These are phyloP conservation scores for Ganoderma sinense DNA, from an alignment of 1,284 basidiomycete genomes.

Conservation along the genomic window DNA sequence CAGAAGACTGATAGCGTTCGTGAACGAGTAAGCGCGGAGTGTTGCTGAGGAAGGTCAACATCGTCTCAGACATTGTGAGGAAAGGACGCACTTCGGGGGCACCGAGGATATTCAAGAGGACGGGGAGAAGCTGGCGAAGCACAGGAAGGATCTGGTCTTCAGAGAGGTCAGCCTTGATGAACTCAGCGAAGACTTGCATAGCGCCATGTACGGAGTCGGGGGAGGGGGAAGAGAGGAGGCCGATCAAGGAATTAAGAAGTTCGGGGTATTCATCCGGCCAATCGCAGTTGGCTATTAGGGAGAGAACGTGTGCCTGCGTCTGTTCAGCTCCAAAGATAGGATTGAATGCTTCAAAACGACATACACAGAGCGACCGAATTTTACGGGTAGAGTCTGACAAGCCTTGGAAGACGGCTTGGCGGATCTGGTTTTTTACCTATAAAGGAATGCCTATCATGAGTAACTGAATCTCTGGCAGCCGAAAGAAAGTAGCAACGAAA, in stretches of 20 bases:
- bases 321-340: not conserved
- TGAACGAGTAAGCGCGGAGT: slow-evolving; percentile 82
- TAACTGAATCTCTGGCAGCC: not conserved
- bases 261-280: slow-evolving; percentile 96
- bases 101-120: slow-evolving; percentile 85
- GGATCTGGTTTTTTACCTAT: slow-evolving; percentile 82
- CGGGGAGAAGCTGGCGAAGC: slow-evolving; percentile 84
- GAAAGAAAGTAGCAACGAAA: not conserved
- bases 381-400: slow-evolving; percentile 87
- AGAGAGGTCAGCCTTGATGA: slow-evolving; percentile 88
- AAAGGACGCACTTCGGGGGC: slow-evolving; percentile 64
- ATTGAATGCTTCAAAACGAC: slow-evolving; percentile 37
- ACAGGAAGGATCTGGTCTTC: slow-evolving; percentile 94
- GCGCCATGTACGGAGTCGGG: slow-evolving; percentile 87
- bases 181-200: slow-evolving; percentile 95
- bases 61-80: not conserved
- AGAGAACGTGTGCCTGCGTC: slow-evolving; percentile 80
- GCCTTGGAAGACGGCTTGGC: slow-evolving; percentile 77
- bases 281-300: slow-evolving; percentile 87
- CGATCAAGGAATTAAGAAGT: slow-evolving; percentile 76
- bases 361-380: slow-evolving; percentile 82
- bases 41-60: slow-evolving; percentile 51
- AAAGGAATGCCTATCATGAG: not conserved
- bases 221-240: slow-evolving; percentile 75
- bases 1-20: slow-evolving; percentile 90